Conservation (phyloP, 2,329 filamentous ascomycete genomes). For the Colletotrichum godetiae region DNA sequence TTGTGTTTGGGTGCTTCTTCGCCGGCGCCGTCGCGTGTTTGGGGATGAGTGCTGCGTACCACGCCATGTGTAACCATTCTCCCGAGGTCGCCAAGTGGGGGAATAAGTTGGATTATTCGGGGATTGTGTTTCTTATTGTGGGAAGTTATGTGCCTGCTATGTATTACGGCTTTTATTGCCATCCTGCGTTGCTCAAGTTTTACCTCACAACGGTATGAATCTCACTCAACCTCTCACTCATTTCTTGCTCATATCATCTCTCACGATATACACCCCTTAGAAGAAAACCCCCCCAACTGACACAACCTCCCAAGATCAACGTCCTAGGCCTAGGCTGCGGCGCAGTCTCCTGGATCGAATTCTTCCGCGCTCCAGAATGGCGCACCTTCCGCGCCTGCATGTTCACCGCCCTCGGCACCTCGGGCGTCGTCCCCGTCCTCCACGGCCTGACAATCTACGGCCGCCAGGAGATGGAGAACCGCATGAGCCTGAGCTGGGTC, state of each 20-base stretch:
- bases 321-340: conserved; percentile 81
- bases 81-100: conserved; percentile 81
- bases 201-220: conserved; percentile 81
- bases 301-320: conserved; percentile 69
- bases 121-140: conserved; percentile 91
- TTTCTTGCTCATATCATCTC: too few species aligned
- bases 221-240: conserved; percentile 37
- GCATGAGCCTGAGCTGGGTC: conserved; percentile 86
- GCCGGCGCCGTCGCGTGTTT: conserved; percentile 77
- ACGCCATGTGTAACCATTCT: conserved; percentile 88
- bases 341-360: conserved; percentile 80
- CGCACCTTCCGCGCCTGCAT: conserved; percentile 87
- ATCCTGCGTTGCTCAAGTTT: conserved; percentile 70
- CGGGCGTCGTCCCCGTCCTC: conserved; percentile 83
- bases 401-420: conserved; percentile 89
- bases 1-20: conserved; percentile 84
- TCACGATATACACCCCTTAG: too few species aligned
- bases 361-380: conserved; percentile 86
- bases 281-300: conserved; percentile 34
- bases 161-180: conserved; percentile 86
- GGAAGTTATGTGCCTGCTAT: conserved; percentile 91
- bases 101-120: conserved; percentile 94
- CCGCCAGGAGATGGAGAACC: conserved; percentile 70
- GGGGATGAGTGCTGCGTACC: conserved; percentile 86
- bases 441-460: conserved; percentile 81